Evolutionary conservation across 768 basidiomycete genomes (phyloP), one percentile per base, ranked within the genome.

Genomic region (Psilocybe tampanensis): DNA sequence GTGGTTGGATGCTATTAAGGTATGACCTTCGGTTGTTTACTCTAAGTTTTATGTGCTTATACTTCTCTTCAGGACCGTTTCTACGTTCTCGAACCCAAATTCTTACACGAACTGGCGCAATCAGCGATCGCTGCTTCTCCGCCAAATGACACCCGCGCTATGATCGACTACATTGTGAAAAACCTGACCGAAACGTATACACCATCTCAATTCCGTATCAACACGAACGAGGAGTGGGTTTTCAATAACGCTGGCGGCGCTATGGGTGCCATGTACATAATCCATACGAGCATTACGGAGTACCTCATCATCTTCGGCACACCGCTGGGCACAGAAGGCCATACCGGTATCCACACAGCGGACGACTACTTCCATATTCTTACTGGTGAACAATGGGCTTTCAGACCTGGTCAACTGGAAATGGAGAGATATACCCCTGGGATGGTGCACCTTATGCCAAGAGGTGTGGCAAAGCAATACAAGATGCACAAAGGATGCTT

Each of bases 291-390:
- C 74, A 88, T 99, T 65, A 98, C 96, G 9, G 97, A 99, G 77
- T 99, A 96, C 76, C 83, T 94, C 63, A 94, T 94, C 70, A 89
- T 98, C 64, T 97, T 97, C 61, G 95, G 97, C 3, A 96, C 95
- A 0, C 94, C 97, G 0, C 80, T 98, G 9, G 97, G 97, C 9
- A 98, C 96, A 2, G 97, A 99, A 74, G 97, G 97, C 2, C 97
- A 98, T 69, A 84, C 88, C 13, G 97, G 97, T 8, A 64, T 96
- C 54, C 96, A 98, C 70, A 92, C 93, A 1, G 95, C 95, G 1
- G 97, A 99, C 68, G 97, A 99, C 70, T 98, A 98, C 73, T 99
- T 98, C 79, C 86, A 97, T 68, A 98, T 99, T 66, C 78, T 99
- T 29, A 76, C 85, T 48, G 97, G 96, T 0, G 94, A 96, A 73